Evolutionary conservation across 768 basidiomycete species (phyloP).

Genomic region (Tubosaeta sp.): DNA sequence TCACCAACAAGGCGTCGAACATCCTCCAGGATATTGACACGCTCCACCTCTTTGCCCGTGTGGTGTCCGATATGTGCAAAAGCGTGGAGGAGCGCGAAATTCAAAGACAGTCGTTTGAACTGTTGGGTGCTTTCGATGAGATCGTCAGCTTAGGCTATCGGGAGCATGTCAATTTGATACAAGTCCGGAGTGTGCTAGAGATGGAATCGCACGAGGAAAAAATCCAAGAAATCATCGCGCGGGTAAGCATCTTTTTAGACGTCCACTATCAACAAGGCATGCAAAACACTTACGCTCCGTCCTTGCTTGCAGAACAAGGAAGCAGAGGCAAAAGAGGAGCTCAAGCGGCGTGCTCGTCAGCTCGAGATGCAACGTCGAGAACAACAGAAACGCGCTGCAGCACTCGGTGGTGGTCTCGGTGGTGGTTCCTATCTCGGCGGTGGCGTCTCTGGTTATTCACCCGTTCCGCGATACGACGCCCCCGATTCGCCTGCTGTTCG

Average conservation of each 20-base stretch:
- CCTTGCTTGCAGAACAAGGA: conserved; percentile 77
- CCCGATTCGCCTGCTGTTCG: conserved; percentile 47
- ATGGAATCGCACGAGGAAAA: conserved; percentile 93
- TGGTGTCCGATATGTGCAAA: conserved; percentile 89
- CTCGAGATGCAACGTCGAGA: conserved; percentile 94
- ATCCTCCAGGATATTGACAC: conserved; percentile 98
- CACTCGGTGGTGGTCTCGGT: conserved; percentile 39
- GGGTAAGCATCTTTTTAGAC: conserved; percentile 47
- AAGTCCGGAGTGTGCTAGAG: conserved; percentile 74
- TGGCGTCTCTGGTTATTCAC: conserved; percentile 63
- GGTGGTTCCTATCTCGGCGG: conserved; percentile 62
- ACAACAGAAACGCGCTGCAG: conserved; percentile 73
- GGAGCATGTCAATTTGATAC: conserved; percentile 73
- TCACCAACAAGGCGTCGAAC: conserved; percentile 99
- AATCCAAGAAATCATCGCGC: conserved; percentile 97
- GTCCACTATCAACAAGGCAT: neutral
- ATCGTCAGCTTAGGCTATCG: conserved; percentile 87
- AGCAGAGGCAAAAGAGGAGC: conserved; percentile 97
- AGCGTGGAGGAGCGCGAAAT: conserved; percentile 88
- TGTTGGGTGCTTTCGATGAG: conserved; percentile 91
- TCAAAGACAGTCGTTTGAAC: conserved; percentile 83
- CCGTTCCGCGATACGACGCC: conserved; percentile 68
- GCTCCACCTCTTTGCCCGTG: conserved; percentile 87
- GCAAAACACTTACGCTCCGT: neutral
- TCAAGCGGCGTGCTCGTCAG: conserved; percentile 96